Percentiles rank a stretch among this genome's conserved stretches.
These are phyloP conservation scores for Oryza longistaminata DNA, from an alignment of 176 grass and related monocot species.

Conservation along the genomic window DNA sequence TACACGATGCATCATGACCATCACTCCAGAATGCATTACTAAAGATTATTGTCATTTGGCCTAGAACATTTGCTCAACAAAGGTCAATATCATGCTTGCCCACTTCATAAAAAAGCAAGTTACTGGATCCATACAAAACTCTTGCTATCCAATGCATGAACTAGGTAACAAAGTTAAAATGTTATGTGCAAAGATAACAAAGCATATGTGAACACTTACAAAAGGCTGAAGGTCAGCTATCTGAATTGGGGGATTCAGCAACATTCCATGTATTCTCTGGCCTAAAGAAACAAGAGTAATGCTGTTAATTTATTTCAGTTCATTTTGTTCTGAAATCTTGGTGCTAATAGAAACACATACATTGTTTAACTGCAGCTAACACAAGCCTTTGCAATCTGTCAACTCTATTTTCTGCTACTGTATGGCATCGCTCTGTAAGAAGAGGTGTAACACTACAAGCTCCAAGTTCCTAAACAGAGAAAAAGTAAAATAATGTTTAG, in stretches of 20 bases:
- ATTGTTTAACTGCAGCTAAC: conserved; percentile 95
- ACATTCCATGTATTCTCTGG: conserved; percentile 87
- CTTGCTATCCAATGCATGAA: background rate
- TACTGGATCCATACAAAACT: background rate
- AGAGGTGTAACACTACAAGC: conserved; percentile 89
- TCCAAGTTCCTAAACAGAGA: conserved; percentile 74
- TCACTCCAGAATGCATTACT: background rate
- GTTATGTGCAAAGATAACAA: background rate
- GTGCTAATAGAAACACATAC: conserved; percentile 34
- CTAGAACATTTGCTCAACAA: background rate
- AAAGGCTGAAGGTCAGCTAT: conserved; percentile 54
- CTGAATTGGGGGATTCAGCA: conserved; percentile 67
- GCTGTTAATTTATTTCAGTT: conserved; percentile 16
- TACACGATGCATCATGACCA: background rate
- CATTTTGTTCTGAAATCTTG: background rate
- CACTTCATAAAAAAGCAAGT: background rate
- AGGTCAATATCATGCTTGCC: background rate
- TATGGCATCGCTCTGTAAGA: conserved; percentile 72
- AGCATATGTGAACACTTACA: conserved; percentile 55
- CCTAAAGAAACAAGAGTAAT: conserved; percentile 54
- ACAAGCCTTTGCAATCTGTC: conserved; percentile 87
- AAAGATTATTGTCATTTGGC: background rate
- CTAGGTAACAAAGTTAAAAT: background rate
- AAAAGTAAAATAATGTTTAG: conserved; percentile 6
- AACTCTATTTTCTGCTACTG: conserved; percentile 82